Percentiles rank a stretch among this genome's conserved stretches.
Evolutionary conservation across 768 basidiomycete species (phyloP).

Genomic region (Lactarius pseudohatsudake): DNA sequence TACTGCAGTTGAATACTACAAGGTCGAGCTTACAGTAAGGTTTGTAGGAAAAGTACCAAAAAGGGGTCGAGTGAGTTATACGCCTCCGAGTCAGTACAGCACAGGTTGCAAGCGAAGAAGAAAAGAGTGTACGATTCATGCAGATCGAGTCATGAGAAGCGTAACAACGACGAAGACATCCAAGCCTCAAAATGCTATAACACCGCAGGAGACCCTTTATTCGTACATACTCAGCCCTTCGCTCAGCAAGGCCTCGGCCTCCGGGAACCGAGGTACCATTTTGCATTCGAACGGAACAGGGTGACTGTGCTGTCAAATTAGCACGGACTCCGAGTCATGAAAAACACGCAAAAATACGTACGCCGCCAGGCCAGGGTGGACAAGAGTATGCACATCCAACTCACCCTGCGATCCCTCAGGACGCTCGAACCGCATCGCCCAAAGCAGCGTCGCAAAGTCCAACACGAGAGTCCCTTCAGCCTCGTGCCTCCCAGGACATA

Average conservation of each 20-base stretch:
- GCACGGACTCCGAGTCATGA: conserved; percentile 2
- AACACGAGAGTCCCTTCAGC: conserved; percentile 37
- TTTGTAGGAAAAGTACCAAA: no score
- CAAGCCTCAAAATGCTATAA: no score
- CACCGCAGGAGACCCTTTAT: background rate
- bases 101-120: no score
- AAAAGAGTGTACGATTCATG: no score
- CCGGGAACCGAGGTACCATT: conserved; percentile 23
- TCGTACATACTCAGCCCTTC: conserved; percentile 1
- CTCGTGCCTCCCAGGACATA: conserved; percentile 37
- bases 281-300: conserved; percentile 23
- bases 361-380: conserved; percentile 7
- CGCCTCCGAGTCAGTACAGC: no score
- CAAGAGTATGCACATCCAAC: conserved; percentile 1
- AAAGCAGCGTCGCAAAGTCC: conserved; percentile 35
- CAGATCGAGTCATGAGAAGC: no score
- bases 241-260: background rate
- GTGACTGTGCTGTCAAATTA: conserved; percentile 1
- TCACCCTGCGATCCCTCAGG: conserved; percentile 2
- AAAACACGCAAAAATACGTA: conserved; percentile 9
- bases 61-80: no score
- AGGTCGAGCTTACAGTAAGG: no score
- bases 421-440: conserved; percentile 29
- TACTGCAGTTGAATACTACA: no score
- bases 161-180: no score